phyloP scores from a whole-genome alignment of 441 rosid species.

The Breynia disticha region DNA sequence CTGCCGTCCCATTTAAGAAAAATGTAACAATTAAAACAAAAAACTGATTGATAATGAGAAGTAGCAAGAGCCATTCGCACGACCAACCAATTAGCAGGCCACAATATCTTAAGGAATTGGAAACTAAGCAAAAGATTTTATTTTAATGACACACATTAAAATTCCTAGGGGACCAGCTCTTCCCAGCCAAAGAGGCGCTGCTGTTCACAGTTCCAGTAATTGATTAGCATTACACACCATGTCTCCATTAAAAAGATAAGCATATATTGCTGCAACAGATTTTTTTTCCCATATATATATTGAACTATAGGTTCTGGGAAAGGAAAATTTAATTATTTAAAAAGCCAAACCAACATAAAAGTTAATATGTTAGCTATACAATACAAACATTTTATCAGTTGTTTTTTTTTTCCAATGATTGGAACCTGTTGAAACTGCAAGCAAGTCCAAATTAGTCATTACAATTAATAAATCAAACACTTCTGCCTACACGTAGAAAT shows the following conservation, averaged over 20 bases:
- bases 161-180: conserved; percentile 16
- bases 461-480: not conserved
- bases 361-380: too few species aligned
- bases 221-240: too few species aligned
- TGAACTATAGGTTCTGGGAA: too few species aligned
- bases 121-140: conserved; percentile 10
- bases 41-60: not conserved
- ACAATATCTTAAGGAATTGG: conserved; percentile 6
- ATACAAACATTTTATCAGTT: too few species aligned
- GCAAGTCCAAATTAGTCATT: too few species aligned
- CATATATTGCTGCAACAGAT: not conserved
- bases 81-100: conserved; percentile 9
- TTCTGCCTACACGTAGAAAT: not conserved
- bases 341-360: too few species aligned
- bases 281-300: too few species aligned
- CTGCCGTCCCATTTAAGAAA: not conserved
- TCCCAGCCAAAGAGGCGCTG: conserved; percentile 21
- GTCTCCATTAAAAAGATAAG: not conserved
- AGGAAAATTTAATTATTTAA: too few species aligned
- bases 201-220: conserved; percentile 11
- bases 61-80: not conserved
- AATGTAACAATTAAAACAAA: not conserved
- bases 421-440: not conserved
- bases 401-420: too few species aligned
- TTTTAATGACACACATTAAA: conserved; percentile 14